A percentile compares a stretch with the other conserved stretches of the same genome.
Evolutionary conservation across 2,329 filamentous ascomycete genomes (phyloP).

Genomic region (Cladosporium velox): DNA sequence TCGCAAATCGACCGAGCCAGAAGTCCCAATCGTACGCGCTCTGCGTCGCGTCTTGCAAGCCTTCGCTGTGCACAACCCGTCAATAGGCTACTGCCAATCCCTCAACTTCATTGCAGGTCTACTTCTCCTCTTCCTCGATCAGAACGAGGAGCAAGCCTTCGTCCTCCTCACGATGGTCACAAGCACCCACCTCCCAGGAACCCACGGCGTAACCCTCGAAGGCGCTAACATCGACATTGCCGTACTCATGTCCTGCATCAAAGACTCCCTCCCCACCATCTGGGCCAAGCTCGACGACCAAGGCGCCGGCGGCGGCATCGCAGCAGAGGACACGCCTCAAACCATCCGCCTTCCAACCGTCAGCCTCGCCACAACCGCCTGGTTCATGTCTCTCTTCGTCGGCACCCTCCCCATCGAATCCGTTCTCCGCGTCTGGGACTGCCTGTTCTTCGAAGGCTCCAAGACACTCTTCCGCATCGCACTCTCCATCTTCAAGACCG

Average conservation of each 20-base stretch:
- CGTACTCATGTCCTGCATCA: constrained; percentile 84
- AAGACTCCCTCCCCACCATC: constrained; percentile 77
- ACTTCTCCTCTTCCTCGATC: constrained; percentile 76
- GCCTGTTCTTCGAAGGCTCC: constrained; percentile 92
- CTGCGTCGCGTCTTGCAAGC: constrained; percentile 84
- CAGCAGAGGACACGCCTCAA: constrained; percentile 45
- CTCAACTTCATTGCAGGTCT: constrained; percentile 93
- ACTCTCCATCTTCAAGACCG: constrained; percentile 85
- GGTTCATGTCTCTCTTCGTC: constrained; percentile 98
- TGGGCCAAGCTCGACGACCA: constrained; percentile 88
- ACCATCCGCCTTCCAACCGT: constrained; percentile 74
- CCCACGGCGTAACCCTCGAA: constrained; percentile 86
- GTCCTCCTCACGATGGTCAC: constrained; percentile 94
- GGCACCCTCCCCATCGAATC: constrained; percentile 90
- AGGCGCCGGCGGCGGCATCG: constrained; percentile 48
- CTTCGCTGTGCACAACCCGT: constrained; percentile 87
- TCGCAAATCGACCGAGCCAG: constrained; percentile 65
- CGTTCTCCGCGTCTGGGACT: constrained; percentile 89
- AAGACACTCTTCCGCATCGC: constrained; percentile 93
- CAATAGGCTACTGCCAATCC: constrained; percentile 92
- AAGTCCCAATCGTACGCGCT: constrained; percentile 77
- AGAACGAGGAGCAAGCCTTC: constrained; percentile 87
- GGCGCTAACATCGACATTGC: constrained; percentile 92
- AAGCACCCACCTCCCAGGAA: constrained; percentile 81
- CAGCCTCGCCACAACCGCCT: constrained; percentile 87